Evolutionary conservation across 371 early-diverging fungal genomes (phyloP).

Genomic region (Mortierella sp.): DNA sequence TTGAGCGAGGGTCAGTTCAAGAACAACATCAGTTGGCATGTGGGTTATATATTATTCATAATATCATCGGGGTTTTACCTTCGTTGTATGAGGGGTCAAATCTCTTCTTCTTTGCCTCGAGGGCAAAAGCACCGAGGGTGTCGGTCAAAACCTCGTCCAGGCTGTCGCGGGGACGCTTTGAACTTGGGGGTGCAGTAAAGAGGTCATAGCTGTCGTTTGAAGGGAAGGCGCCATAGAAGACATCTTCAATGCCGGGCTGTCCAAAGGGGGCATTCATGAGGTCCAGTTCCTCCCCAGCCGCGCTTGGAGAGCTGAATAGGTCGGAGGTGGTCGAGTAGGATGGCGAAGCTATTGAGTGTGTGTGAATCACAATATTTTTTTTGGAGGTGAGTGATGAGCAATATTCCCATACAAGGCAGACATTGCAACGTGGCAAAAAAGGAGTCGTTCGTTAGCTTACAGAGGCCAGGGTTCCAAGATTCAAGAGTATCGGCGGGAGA

Average conservation of each 20-base stretch:
- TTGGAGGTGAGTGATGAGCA: not conserved
- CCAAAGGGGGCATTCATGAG: constrained; percentile 31
- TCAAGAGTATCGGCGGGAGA: constrained; percentile 53
- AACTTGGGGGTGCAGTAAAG: constrained; percentile 16
- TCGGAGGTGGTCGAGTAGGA: constrained; percentile 49
- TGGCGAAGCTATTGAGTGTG: constrained; percentile 29
- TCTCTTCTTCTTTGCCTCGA: constrained; percentile 52
- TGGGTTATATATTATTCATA: not conserved
- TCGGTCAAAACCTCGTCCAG: constrained; percentile 62
- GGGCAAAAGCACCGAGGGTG: constrained; percentile 52
- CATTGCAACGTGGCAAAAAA: not conserved
- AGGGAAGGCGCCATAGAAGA: constrained; percentile 28
- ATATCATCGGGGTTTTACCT: constrained; percentile 50
- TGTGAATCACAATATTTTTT: not conserved
- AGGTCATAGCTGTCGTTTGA: constrained; percentile 22
- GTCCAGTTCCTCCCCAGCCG: constrained; percentile 41
- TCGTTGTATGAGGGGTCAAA: constrained; percentile 62
- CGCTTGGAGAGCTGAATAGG: constrained; percentile 40
- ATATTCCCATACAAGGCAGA: not conserved
- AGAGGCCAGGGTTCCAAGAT: constrained; percentile 53
- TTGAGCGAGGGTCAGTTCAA: not conserved
- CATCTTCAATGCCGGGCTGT: constrained; percentile 30
- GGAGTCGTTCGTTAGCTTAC: constrained; percentile 19
- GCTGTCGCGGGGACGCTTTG: constrained; percentile 59
- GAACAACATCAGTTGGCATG: not conserved